These are phyloP conservation scores for Megacollybia marginata DNA, from an alignment of 768 basidiomycete species.

Conservation along the genomic window DNA sequence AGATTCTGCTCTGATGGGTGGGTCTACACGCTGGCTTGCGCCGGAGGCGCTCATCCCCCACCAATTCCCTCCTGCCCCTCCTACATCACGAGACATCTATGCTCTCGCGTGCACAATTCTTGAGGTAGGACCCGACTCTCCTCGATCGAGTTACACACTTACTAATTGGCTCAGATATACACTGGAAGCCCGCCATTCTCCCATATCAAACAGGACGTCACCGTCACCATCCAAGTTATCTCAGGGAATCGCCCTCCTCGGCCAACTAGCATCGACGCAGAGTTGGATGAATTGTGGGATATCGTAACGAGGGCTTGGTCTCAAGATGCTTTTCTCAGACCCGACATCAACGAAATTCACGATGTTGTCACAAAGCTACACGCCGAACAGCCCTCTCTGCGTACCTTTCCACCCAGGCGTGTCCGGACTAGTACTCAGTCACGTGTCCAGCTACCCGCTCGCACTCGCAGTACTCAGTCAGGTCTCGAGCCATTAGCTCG, in stretches of 20 bases:
- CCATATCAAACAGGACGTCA: neutral
- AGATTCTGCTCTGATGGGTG: slow-evolving; percentile 1
- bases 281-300: neutral
- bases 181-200: slow-evolving; percentile 5
- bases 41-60: slow-evolving; percentile 5
- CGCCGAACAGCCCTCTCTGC: no score
- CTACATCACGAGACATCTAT: slow-evolving; percentile 6
- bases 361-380: no score
- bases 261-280: neutral
- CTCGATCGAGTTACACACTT: neutral
- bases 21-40: slow-evolving; percentile 7
- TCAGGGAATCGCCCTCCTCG: slow-evolving; percentile 4
- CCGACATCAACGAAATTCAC: no score
- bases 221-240: slow-evolving; percentile 3
- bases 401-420: no score
- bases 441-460: no score
- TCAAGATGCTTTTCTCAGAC: neutral
- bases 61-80: neutral
- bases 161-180: slow-evolving; percentile 2
- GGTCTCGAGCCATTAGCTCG: no score
- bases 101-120: slow-evolving; percentile 6
- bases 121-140: slow-evolving; percentile 2
- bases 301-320: neutral
- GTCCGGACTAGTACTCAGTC: no score
- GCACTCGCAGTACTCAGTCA: no score